These are phyloP conservation scores for Paulownia fortunei DNA, from an alignment of 257 asterid genomes.

Conservation along the genomic window DNA sequence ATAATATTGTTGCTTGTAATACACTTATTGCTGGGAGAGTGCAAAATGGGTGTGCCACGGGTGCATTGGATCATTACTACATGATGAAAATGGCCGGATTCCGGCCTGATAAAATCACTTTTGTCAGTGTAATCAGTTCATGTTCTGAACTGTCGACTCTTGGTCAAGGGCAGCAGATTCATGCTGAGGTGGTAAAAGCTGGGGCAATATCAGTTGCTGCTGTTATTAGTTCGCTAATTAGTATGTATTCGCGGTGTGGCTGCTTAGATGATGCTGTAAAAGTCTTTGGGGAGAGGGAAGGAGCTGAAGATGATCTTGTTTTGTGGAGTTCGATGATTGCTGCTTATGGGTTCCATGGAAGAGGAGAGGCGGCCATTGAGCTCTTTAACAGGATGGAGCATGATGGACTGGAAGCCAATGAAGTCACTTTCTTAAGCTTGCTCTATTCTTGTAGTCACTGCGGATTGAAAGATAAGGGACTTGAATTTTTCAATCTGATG, in stretches of 20 bases:
- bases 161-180: constrained; percentile 93
- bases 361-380: constrained; percentile 70
- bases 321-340: constrained; percentile 85
- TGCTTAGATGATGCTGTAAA: constrained; percentile 76
- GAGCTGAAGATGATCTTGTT: constrained; percentile 59
- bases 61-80: constrained; percentile 66
- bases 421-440: constrained; percentile 81
- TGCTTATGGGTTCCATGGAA: constrained; percentile 93
- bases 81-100: constrained; percentile 62
- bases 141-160: constrained; percentile 84
- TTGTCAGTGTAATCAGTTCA: constrained; percentile 73
- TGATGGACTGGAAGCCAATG: constrained; percentile 57
- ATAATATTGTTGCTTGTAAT: constrained; percentile 62
- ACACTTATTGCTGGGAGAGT: constrained; percentile 84
- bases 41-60: constrained; percentile 71
- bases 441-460: constrained; percentile 91
- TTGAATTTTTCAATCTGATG: constrained; percentile 66
- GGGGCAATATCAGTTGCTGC: constrained; percentile 65
- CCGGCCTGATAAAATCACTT: constrained; percentile 81
- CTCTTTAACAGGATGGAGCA: constrained; percentile 65
- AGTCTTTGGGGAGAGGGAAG: constrained; percentile 61
- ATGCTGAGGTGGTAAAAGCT: constrained; percentile 72
- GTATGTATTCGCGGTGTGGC: constrained; percentile 92
- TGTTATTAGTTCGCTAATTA: constrained; percentile 72
- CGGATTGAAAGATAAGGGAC: constrained; percentile 81